These are phyloP conservation scores for Favolaschia claudopus DNA, from an alignment of 768 basidiomycete species.

Conservation along the genomic window DNA sequence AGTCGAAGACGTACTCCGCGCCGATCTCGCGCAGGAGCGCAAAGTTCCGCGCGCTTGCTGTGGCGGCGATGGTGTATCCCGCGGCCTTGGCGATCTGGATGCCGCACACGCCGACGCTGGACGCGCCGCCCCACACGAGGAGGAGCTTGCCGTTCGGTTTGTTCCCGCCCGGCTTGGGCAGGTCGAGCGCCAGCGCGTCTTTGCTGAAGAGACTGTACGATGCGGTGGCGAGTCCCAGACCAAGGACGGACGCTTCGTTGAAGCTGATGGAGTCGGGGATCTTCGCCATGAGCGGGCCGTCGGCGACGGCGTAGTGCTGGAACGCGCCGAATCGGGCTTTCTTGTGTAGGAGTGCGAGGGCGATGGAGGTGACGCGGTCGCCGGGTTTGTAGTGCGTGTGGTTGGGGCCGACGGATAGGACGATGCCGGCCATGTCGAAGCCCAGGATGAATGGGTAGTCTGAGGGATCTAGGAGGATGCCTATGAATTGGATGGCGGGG, in stretches of 20 bases:
- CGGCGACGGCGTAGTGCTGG: background rate
- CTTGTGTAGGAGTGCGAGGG: background rate
- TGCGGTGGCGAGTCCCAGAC: background rate
- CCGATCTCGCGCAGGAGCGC: constrained; percentile 6
- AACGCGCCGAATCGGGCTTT: background rate
- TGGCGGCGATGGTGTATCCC: background rate
- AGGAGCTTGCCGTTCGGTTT: background rate
- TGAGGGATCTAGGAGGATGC: too few relatives aligned
- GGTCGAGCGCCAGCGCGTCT: background rate
- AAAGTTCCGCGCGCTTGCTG: background rate
- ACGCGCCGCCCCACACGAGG: background rate
- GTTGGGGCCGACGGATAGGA: background rate
- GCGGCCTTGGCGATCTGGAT: background rate
- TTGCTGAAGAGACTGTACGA: background rate
- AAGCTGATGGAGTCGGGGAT: background rate
- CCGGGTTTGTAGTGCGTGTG: constrained; percentile 1
- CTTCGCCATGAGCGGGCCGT: background rate
- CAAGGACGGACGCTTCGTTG: background rate
- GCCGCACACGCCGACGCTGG: background rate
- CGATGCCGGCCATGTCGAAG: background rate
- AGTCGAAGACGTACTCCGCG: constrained; percentile 3
- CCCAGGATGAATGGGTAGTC: background rate
- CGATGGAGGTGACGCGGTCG: constrained; percentile 2
- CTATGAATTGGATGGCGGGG: background rate
- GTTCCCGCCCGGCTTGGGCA: background rate